These are phyloP conservation scores for Mallotus repandus DNA, from an alignment of 441 rosid species.

Conservation along the genomic window DNA sequence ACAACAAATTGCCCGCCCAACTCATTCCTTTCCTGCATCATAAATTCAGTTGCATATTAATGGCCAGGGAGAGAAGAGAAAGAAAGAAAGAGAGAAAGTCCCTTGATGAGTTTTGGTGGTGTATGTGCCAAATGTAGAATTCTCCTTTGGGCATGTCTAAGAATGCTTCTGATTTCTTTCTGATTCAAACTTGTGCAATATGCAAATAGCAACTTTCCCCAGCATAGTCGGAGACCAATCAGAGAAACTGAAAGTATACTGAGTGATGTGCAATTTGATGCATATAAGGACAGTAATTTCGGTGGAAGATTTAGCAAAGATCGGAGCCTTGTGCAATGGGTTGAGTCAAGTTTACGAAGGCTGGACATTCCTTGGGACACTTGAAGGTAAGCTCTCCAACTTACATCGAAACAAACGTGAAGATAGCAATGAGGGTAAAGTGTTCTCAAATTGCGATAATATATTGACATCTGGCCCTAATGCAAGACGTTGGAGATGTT, in stretches of 20 bases:
- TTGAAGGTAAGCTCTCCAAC: neutral
- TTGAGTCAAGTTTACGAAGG: neutral
- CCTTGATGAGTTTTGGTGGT: neutral
- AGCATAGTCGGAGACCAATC: neutral
- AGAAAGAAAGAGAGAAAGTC: too few relatives aligned
- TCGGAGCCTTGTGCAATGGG: neutral
- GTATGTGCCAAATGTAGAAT: neutral
- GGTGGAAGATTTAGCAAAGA: neutral
- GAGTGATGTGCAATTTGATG: neutral
- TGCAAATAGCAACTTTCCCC: neutral
- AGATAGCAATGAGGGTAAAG: too few relatives aligned
- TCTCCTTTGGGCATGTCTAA: neutral
- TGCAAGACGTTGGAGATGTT: neutral
- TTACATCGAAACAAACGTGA: neutral
- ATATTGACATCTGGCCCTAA: neutral
- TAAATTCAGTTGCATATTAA: too few relatives aligned
- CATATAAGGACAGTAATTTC: neutral
- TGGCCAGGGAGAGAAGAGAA: too few relatives aligned
- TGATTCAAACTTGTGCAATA: neutral
- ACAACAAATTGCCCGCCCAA: neutral
- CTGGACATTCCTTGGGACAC: too few relatives aligned
- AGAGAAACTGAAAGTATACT: neutral
- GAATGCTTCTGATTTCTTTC: neutral
- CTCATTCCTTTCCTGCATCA: too few relatives aligned
- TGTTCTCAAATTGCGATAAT: neutral